A percentile compares a stretch with the other conserved stretches of the same genome.
phyloP scores from a whole-genome alignment of 106 monocot species.

The Dendrobium chrysotoxum region DNA sequence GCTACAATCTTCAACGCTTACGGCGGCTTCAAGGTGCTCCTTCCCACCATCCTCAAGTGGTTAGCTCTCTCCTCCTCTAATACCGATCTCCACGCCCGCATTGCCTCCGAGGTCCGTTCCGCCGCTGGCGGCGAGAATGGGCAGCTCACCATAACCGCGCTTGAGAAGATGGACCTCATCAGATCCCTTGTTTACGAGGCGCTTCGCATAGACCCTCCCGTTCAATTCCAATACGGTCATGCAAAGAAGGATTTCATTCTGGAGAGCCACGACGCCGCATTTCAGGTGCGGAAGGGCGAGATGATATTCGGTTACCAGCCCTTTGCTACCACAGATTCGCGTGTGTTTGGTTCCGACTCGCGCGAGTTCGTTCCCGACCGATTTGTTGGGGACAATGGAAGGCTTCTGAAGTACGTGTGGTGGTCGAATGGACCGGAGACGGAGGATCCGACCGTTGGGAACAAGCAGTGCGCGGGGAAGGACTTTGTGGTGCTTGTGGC shows the following conservation, averaged over 20 bases:
- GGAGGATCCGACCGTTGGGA: slow-evolving; percentile 19
- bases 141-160: slow-evolving; percentile 16
- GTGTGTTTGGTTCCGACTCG: slow-evolving; percentile 19
- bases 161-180: slow-evolving; percentile 41
- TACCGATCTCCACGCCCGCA: slow-evolving; percentile 16
- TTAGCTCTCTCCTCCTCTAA: slow-evolving; percentile 6
- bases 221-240: slow-evolving; percentile 38
- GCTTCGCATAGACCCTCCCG: slow-evolving; percentile 46
- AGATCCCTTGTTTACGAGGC: slow-evolving; percentile 51
- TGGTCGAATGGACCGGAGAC: slow-evolving; percentile 25
- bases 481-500: slow-evolving; percentile 27
- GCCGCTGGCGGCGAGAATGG: slow-evolving; percentile 20
- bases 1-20: slow-evolving; percentile 36
- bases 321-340: slow-evolving; percentile 30
- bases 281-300: slow-evolving; percentile 38
- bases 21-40: slow-evolving; percentile 34
- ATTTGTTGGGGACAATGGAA: slow-evolving; percentile 29
- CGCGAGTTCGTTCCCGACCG: slow-evolving; percentile 35
- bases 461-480: slow-evolving; percentile 55
- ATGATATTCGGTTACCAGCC: slow-evolving; percentile 54
- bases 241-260: slow-evolving; percentile 38
- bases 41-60: slow-evolving; percentile 30
- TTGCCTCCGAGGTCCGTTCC: slow-evolving; percentile 27
- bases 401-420: slow-evolving; percentile 26
- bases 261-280: slow-evolving; percentile 53